Conservation (phyloP, 1,139 yeast species). For the Candida pseudoviswanathii region DNA sequence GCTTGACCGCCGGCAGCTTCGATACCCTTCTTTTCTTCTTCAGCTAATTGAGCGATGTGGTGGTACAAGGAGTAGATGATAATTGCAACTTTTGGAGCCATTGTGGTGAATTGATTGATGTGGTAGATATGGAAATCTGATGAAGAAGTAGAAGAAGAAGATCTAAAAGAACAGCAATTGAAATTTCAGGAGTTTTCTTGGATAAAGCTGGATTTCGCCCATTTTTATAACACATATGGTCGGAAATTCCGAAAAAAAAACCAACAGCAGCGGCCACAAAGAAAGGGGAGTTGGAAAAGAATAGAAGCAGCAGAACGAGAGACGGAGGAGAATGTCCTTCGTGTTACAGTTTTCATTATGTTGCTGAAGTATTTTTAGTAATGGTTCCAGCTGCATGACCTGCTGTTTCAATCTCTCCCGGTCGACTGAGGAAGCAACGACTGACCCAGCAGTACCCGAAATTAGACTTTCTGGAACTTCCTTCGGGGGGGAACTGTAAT, state of each 20-base stretch:
- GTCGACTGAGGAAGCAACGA: too few relatives aligned
- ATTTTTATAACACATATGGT: background rate
- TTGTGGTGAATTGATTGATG: slow-evolving; percentile 12
- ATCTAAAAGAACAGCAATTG: background rate
- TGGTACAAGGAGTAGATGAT: slow-evolving; percentile 83
- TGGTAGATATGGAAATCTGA: too few relatives aligned
- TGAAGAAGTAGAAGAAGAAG: background rate
- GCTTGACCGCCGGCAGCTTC: slow-evolving; percentile 75
- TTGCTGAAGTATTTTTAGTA: slow-evolving; percentile 1
- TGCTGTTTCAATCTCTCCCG: too few relatives aligned
- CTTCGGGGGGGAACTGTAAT: background rate
- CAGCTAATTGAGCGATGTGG: slow-evolving; percentile 71
- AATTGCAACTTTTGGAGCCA: slow-evolving; percentile 50
- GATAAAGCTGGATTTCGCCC: background rate
- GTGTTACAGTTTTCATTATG: background rate
- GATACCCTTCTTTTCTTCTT: slow-evolving; percentile 69
- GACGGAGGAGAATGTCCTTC: background rate
- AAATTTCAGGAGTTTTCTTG: background rate
- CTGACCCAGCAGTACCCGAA: background rate
- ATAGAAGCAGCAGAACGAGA: background rate
- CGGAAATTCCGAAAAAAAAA: background rate
- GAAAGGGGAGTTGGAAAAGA: background rate
- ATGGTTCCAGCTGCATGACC: background rate
- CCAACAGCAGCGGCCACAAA: too few relatives aligned
- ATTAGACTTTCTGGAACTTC: background rate